These are phyloP conservation scores for Candida tallmaniae DNA, from an alignment of 805 yeast genomes.

Conservation along the genomic window DNA sequence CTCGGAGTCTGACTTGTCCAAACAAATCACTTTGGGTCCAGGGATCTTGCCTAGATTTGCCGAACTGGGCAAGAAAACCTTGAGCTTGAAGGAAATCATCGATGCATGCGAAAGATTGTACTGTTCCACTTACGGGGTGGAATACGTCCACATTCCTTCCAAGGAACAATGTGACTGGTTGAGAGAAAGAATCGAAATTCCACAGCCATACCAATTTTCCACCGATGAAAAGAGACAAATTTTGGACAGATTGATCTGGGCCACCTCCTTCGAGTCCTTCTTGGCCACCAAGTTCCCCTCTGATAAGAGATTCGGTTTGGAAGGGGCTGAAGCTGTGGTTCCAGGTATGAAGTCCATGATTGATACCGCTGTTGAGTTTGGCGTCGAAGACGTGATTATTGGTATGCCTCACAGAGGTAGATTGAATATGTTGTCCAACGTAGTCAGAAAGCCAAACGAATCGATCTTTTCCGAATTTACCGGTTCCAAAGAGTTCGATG, in stretches of 20 bases:
- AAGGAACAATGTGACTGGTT: constrained; percentile 97
- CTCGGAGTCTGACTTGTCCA: constrained; percentile 78
- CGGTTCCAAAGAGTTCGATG: constrained; percentile 86
- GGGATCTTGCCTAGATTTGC: constrained; percentile 95
- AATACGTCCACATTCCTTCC: constrained; percentile 95
- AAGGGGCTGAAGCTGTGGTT: constrained; percentile 95
- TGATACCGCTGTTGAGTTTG: constrained; percentile 87
- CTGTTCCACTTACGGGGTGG: constrained; percentile 87
- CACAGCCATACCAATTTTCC: constrained; percentile 76
- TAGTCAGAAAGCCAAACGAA: constrained; percentile 97
- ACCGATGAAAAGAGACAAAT: constrained; percentile 93
- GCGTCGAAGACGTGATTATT: constrained; percentile 92
- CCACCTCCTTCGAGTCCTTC: constrained; percentile 90
- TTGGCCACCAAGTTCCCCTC: constrained; percentile 94
- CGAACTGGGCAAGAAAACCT: constrained; percentile 52
- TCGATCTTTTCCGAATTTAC: constrained; percentile 94
- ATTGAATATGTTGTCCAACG: constrained; percentile 94
- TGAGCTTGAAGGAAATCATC: constrained; percentile 77
- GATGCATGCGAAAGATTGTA: constrained; percentile 76
- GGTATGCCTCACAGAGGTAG: constrained; percentile 99
- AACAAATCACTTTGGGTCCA: constrained; percentile 87
- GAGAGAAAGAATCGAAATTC: constrained; percentile 93
- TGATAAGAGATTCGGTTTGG: constrained; percentile 97
- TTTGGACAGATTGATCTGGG: constrained; percentile 94
- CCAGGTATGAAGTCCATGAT: constrained; percentile 97